These are phyloP conservation scores for Simplicillium aogashimaense DNA, from an alignment of 2,329 filamentous ascomycete genomes.

Conservation along the genomic window DNA sequence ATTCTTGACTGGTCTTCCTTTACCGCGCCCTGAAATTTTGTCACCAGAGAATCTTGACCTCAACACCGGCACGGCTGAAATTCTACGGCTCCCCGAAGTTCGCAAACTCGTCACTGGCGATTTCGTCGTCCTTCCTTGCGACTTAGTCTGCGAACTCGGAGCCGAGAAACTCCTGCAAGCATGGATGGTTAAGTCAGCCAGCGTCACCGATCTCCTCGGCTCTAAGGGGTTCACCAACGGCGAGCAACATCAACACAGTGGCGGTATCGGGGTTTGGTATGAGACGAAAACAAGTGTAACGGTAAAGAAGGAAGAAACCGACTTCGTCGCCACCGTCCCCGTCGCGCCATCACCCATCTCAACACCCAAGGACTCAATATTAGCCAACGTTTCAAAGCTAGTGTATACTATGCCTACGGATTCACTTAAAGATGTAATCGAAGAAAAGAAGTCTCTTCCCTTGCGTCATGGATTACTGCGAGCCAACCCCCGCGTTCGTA, in stretches of 20 bases:
- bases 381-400: conserved; percentile 62
- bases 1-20: conserved; percentile 62
- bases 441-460: conserved; percentile 63
- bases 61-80: conserved; percentile 81
- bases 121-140: conserved; percentile 86
- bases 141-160: conserved; percentile 81
- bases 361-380: conserved; percentile 47
- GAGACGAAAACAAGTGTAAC: conserved; percentile 66
- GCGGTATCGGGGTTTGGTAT: conserved; percentile 85
- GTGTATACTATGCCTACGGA: conserved; percentile 85
- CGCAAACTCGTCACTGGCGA: conserved; percentile 70
- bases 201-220: conserved; percentile 51
- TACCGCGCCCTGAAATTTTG: conserved; percentile 64
- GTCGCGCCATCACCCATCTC: conserved; percentile 42
- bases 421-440: conserved; percentile 73
- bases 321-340: conserved; percentile 75
- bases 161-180: conserved; percentile 76
- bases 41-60: conserved; percentile 68
- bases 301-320: conserved; percentile 84
- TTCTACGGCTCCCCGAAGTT: conserved; percentile 77
- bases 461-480: conserved; percentile 68
- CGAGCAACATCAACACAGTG: conserved; percentile 42
- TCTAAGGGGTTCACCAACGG: conserved; percentile 29
- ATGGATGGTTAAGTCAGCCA: conserved; percentile 81
- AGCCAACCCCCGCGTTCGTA: conserved; percentile 64